Evolutionary conservation across 441 rosid species (phyloP).

Genomic region (Populus hybrid): DNA sequence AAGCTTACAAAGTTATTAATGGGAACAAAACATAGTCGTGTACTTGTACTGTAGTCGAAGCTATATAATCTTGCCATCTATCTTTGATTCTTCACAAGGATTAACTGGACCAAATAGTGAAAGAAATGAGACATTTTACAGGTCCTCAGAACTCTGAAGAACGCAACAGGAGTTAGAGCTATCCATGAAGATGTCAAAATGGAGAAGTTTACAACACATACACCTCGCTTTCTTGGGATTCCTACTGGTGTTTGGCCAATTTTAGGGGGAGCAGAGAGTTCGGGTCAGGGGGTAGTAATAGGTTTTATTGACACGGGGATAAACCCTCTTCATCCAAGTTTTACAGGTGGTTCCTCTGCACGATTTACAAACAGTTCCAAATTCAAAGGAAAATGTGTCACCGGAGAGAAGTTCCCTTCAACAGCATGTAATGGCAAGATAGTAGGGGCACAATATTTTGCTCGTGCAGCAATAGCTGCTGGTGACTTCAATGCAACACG

Average conservation of each 20-base stretch:
- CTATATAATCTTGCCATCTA: not conserved
- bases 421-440: slow-evolving; percentile 46
- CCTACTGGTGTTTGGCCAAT: slow-evolving; percentile 41
- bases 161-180: slow-evolving; percentile 34
- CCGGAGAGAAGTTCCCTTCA: slow-evolving; percentile 37
- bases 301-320: slow-evolving; percentile 55
- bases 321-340: slow-evolving; percentile 51
- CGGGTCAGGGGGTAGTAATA: slow-evolving; percentile 48
- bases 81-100: too few relatives aligned
- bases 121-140: slow-evolving; percentile 14
- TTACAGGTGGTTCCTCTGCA: slow-evolving; percentile 13
- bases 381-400: slow-evolving; percentile 43
- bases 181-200: slow-evolving; percentile 47
- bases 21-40: not conserved
- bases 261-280: slow-evolving; percentile 38
- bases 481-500: slow-evolving; percentile 46
- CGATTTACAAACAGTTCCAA: slow-evolving; percentile 20
- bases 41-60: too few relatives aligned
- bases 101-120: not conserved
- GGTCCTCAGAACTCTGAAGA: slow-evolving; percentile 29
- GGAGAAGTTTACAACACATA: slow-evolving; percentile 46
- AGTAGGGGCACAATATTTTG: slow-evolving; percentile 51
- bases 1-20: not conserved
- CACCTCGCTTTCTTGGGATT: slow-evolving; percentile 47
- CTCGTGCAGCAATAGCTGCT: slow-evolving; percentile 44